Evolutionary conservation across 2,329 filamentous ascomycete species (phyloP), one percentile per base, ranked within the genome.

Genomic region (Talaromyces sp.): DNA sequence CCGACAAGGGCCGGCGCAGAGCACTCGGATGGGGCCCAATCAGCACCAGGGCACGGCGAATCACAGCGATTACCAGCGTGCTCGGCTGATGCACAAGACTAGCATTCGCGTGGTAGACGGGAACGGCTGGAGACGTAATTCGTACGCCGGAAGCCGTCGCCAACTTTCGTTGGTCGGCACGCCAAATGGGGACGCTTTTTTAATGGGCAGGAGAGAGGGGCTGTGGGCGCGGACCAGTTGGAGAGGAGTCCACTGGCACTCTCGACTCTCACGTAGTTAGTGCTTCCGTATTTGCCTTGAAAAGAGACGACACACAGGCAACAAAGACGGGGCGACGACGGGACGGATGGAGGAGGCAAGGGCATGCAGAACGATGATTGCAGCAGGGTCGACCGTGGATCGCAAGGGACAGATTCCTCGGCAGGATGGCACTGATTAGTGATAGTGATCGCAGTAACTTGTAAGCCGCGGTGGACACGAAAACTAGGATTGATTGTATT

Each of bases 81-180:
- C 58, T 63, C 62, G 62, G 62, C 62, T 63, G 62, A 63, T 63
- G 62, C 62, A 60, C 62, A 63, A 60, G 62, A 63, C 57, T 60
- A 63, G 58, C 58, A 56, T 63, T 63, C 62, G 62, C 62, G 62
- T 63, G 62, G 62, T 63, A 58, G 62, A 63, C 62, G 62, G 58
- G 62, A 63, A 63, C 62, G 62, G 58, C 62, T 63, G 62, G 62
- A 63, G 62, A 63, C 62, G 62, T 60, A 63, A 63, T 63, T 57
- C 44, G 55, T 58, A 58, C 54, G 44, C 54, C 42, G 60, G 52
- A 50, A 46, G 60, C 60, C 61, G 61, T 63, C 58, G 58, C 52
- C 62, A 54, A 28, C 40, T 40, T 54, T 60, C 50, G 62, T 55
- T 63, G 56, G 57, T 31, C 33, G 56, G 23, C 48, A 56, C 56